A percentile compares a stretch with the other conserved stretches of the same genome.
Conservation (phyloP, 345 rosid genomes). For the Tarenaya hassleriana region DNA sequence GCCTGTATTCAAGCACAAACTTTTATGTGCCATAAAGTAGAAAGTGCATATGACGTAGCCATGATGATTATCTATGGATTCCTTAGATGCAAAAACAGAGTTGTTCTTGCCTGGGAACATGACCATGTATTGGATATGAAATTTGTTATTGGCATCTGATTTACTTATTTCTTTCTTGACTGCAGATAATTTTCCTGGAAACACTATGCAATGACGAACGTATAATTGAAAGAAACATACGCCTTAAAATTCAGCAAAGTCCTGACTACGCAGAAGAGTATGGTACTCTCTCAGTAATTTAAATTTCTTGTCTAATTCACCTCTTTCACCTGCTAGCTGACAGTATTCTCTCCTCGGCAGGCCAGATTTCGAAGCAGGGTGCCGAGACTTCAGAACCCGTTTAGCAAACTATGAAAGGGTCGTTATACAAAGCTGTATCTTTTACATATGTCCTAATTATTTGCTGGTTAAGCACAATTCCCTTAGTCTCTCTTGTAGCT, state of each 20-base stretch:
- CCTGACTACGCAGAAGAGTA: slow-evolving; percentile 99
- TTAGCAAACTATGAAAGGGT: slow-evolving; percentile 89
- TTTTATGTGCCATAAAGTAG: neutral
- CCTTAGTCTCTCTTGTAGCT: slow-evolving; percentile 9
- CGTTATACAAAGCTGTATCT: slow-evolving; percentile 19
- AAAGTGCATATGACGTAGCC: slow-evolving; percentile 1
- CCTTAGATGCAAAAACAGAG: slow-evolving; percentile 5
- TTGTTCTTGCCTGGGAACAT: neutral
- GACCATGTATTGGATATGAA: slow-evolving; percentile 3
- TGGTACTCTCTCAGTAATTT: slow-evolving; percentile 27
- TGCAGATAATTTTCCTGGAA: slow-evolving; percentile 95
- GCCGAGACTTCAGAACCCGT: slow-evolving; percentile 75
- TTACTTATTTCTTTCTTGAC: slow-evolving; percentile 3
- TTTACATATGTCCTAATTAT: slow-evolving; percentile 15
- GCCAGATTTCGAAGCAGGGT: slow-evolving; percentile 89
- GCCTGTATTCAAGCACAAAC: too few relatives aligned
- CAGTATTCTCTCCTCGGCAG: slow-evolving; percentile 40
- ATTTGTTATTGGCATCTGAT: slow-evolving; percentile 10
- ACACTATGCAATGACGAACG: slow-evolving; percentile 87
- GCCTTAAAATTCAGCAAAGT: slow-evolving; percentile 97
- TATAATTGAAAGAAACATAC: slow-evolving; percentile 95
- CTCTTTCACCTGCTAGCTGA: slow-evolving; percentile 21
- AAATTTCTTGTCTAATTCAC: slow-evolving; percentile 14
- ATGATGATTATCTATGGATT: neutral
- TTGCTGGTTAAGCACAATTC: slow-evolving; percentile 15